These are phyloP conservation scores for Ormosia semicastrata DNA, from an alignment of 306 rosid genomes.

Conservation along the genomic window DNA sequence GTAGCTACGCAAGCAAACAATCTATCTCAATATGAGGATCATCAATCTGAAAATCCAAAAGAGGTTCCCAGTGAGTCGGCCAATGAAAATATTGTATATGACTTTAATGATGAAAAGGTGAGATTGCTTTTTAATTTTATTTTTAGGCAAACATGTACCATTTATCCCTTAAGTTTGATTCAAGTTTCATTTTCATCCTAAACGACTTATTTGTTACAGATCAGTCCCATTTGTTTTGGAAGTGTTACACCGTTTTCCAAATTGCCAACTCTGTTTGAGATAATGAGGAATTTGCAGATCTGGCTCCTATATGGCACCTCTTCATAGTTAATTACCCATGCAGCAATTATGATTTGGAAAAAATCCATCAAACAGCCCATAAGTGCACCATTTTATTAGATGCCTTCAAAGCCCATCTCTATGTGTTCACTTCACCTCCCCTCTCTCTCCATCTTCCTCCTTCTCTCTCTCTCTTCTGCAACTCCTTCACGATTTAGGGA, in stretches of 20 bases:
- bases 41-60: conserved; percentile 39
- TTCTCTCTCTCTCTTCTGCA: background rate
- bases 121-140: conserved; percentile 11
- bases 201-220: background rate
- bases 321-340: background rate
- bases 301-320: background rate
- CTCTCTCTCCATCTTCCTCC: background rate
- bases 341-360: background rate
- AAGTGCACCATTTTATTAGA: background rate
- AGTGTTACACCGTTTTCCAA: background rate
- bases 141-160: background rate
- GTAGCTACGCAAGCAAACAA: conserved; percentile 35
- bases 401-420: background rate
- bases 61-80: conserved; percentile 35
- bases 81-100: conserved; percentile 45
- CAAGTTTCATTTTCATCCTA: background rate
- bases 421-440: background rate
- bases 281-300: background rate
- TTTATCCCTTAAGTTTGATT: background rate
- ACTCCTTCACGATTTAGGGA: background rate
- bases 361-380: background rate
- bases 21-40: conserved; percentile 32
- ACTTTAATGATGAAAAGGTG: conserved; percentile 86
- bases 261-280: background rate
- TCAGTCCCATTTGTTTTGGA: background rate